Evolutionary conservation across 2,329 filamentous ascomycete species (phyloP), one percentile per base, ranked within the genome.

Genomic region (Hypoxylon sp.): DNA sequence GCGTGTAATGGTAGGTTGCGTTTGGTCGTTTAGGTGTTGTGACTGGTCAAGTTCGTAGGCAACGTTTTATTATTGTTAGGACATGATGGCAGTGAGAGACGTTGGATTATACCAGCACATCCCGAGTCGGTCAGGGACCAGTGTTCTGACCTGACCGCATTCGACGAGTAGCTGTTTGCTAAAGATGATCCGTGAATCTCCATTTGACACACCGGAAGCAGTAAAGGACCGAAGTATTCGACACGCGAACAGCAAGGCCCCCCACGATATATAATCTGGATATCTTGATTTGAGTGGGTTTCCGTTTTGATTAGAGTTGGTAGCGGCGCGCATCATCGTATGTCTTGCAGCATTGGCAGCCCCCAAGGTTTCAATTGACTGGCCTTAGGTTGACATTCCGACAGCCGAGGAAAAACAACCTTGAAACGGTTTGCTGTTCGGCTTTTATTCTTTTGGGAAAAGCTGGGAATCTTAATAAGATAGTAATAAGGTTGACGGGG

Each of bases 261-360:
- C 61, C 57, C 57, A 63, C 60, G 55, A 58, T 52, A 61, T 58
- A 58, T 57, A 59, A 59, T 65, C 41, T 51, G 51, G 61, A 56
- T 63, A 65, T 65, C 61, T 65, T 67, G 60, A 63, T 67, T 66
- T 61, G 58, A 46, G 63, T 65, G 61, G 66, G 66, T 66, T 67
- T 65, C 50, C 47, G 30, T 70, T 55, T 55, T 62, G 50, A 60
- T 62, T 71, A 70, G 64, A 66, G 67, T 64, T 67, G 61, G 65
- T 63, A 66, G 67, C 65, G 67, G 67, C 65, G 69, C 67, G 64
- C 67, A 71, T 70, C 67, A 71, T 71, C 56, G 61, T 58, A 70
- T 71, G 64, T 71, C 67, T 71, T 71, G 67, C 68, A 67, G 61
- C 61, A 65, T 63, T 63, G 61, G 61, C 63, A 69, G 60, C 61